These are phyloP conservation scores for Echinosophora koreensis DNA, from an alignment of 306 rosid genomes.

Conservation along the genomic window DNA sequence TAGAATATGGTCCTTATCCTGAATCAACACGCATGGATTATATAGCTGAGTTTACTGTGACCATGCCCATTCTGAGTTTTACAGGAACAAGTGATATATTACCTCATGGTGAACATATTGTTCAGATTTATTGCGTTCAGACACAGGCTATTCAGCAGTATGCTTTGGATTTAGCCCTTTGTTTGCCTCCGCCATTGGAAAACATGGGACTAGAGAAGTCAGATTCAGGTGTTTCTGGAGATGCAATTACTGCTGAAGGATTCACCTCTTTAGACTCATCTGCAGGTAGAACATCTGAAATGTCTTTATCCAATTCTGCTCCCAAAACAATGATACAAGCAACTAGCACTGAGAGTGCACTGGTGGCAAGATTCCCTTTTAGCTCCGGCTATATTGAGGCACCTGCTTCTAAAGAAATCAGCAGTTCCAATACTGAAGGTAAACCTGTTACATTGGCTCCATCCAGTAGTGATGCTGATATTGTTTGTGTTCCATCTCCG, in stretches of 20 bases:
- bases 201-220: slow-evolving; percentile 72
- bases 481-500: slow-evolving; percentile 69
- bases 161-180: slow-evolving; percentile 94
- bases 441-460: slow-evolving; percentile 65
- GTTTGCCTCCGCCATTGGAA: slow-evolving; percentile 91
- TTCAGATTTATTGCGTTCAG: slow-evolving; percentile 98
- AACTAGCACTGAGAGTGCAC: slow-evolving; percentile 61
- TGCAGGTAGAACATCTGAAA: slow-evolving; percentile 67
- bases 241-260: slow-evolving; percentile 70
- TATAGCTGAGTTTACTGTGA: slow-evolving; percentile 92
- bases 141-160: slow-evolving; percentile 98
- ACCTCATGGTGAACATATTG: slow-evolving; percentile 79
- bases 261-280: slow-evolving; percentile 58
- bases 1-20: slow-evolving; percentile 89
- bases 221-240: slow-evolving; percentile 73
- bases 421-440: slow-evolving; percentile 64
- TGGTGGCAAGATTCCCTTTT: slow-evolving; percentile 65
- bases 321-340: slow-evolving; percentile 62
- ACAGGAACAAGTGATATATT: slow-evolving; percentile 89
- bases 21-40: slow-evolving; percentile 87
- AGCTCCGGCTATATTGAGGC: slow-evolving; percentile 68
- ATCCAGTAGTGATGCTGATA: slow-evolving; percentile 69
- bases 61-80: slow-evolving; percentile 97
- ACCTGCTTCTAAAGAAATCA: slow-evolving; percentile 54
- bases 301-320: slow-evolving; percentile 56